Base-by-base conservation (phyloP, 164 flowering plant species). In the Vitis rupestris region DNA sequence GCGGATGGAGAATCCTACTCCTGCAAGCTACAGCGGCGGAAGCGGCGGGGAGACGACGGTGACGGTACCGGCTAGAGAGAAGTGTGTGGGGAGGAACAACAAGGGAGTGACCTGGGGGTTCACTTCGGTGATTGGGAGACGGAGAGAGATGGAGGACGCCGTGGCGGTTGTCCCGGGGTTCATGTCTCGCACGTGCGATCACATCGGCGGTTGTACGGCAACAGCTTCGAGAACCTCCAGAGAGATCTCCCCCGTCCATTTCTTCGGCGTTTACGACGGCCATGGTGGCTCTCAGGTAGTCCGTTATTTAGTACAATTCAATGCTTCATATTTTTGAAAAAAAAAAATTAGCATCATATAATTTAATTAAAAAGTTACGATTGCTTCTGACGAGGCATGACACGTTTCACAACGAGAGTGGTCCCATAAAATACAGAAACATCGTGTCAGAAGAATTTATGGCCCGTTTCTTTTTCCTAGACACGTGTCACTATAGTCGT, bases 181-280 rank as follows among this genome's bases (percentile, higher is more conserved):
- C 59, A 80, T 87, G 80, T 72, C 83, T 1, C 51, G 69, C 53
- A 61, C 86, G 67, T 88, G 92, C 72, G 74, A 74, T 60, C 76
- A 77, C 51, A 72, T 86, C 10, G 95, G 92, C 0, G 91, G 92
- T 2, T 88, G 92, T 74, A 80, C 88, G 47, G 90, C 93, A 13
- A 78, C 82, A 3, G 87, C 81, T 30, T 78, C 85, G 16, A 71
- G 74, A 69, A 71, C 63, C 59, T 81, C 89, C 69, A 59, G 16
- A 2, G 83, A 83, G 75, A 74, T 81, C 75, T 81, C 85, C 30
- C 88, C 89, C 12, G 74, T 86, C 27, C 88, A 86, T 77, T 88
- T 90, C 85, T 88, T 90, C 77, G 91, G 90, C 59, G 93, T 90
- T 14, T 90, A 82, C 75, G 96, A 90, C 61, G 96, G 96, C n/a